Evolutionary conservation across 148 eudicot genomes (phyloP).

Genomic region (Nepenthes mirabilis): DNA sequence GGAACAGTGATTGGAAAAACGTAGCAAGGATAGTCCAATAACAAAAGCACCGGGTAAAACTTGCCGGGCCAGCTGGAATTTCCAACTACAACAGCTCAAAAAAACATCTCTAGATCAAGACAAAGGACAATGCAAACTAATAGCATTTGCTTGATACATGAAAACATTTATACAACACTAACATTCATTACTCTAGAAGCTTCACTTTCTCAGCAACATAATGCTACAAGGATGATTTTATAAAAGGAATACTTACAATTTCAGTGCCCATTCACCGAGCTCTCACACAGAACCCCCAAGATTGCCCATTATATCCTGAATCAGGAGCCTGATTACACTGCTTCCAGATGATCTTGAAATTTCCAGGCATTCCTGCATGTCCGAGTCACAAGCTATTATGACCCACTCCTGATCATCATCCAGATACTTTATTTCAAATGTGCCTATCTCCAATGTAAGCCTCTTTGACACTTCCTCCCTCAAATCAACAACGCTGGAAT

Average conservation of each 20-base stretch:
- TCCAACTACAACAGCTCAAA: no score
- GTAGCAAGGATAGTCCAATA: no score
- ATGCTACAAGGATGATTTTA: background rate
- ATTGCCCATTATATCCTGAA: constrained; percentile 43
- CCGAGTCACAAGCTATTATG: constrained; percentile 54
- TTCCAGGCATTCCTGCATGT: constrained; percentile 66
- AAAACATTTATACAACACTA: no score
- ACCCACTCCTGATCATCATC: constrained; percentile 89
- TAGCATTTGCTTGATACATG: no score
- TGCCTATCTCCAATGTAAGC: constrained; percentile 62
- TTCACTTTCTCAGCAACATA: no score
- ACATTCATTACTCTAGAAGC: no score
- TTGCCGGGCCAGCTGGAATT: no score
- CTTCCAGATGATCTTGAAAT: constrained; percentile 43
- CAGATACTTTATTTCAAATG: constrained; percentile 68
- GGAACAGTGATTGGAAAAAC: no score
- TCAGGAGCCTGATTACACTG: constrained; percentile 41
- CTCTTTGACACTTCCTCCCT: constrained; percentile 70
- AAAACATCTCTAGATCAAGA: no score
- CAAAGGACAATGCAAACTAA: no score
- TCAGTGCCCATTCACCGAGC: constrained; percentile 11
- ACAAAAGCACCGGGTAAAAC: no score
- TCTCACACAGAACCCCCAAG: constrained; percentile 54
- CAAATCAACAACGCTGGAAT: constrained; percentile 40
- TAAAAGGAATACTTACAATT: no score